Evolutionary conservation across 2,329 filamentous ascomycete species (phyloP), one percentile per base, ranked within the genome.

Genomic region (Coccinonectria pachysandricola): DNA sequence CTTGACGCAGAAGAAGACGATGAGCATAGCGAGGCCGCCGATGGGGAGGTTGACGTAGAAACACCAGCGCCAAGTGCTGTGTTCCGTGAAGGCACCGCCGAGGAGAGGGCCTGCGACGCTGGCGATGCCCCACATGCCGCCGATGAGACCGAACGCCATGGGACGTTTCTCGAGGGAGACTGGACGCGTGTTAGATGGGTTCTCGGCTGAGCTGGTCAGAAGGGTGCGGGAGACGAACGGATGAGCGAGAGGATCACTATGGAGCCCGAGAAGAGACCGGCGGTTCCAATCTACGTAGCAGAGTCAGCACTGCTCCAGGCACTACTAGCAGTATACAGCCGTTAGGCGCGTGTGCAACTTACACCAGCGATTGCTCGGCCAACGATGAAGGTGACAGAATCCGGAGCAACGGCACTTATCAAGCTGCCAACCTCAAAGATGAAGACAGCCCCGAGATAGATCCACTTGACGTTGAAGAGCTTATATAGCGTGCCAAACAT

Each of bases 101-200:
- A 68, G 49, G 9, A 71, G 43, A 6, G 66, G 66, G 0, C 65
- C 66, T 3, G 60, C 59, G 6, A 69, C 63, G 15, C 52, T 57
- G 21, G 67, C 67, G 25, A 75, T 59, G 10, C 69, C 71, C 49
- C 64, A 74, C 54, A 72, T 68, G 25, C 58, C 64, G 8, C 64
- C 65, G 20, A 73, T 57, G 20, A 72, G 45, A 14, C 68, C 69
- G 28, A 69, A 69, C 13, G 64, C 68, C 15, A 68, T 48, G 6
- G 63, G 70, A 16, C 70, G 56, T 40, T 69, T 66, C 6, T 60
- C 49, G 7, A 75, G 56, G 4, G 71, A 69, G 24, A 74, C 63
- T 54, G 8, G 3, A 6, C 3, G 9, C 2, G 15, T 12, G 27
- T 38, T 15, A 28, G 24, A 10, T 14, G 8, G 14, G 4, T 15